Base-by-base conservation (phyloP, 2,329 filamentous ascomycete species). In the Sphaerulina musiva region DNA sequence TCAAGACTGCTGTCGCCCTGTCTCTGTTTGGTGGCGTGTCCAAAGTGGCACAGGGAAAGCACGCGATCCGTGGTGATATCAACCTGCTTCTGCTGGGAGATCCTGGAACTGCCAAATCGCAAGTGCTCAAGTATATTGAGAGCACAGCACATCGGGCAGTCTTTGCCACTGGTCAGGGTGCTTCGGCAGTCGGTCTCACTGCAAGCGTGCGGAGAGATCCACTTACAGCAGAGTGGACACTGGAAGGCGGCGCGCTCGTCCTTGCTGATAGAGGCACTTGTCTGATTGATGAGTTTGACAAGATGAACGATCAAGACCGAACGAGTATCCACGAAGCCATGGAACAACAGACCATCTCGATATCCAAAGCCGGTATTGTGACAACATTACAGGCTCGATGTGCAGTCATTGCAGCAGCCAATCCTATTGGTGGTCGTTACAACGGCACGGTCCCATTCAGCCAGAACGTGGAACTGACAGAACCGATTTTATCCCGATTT, bases 301-400 rank as follows among this genome's bases (percentile, higher is more conserved):
- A 98, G 79, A 98, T 98, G 93, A 97, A 97, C 70, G 93, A 98
- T 70, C 90, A 97, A 69, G 93, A 98, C 71, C 84, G 93, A 61
- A 97, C 93, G 1, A 95, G 90, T 6, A 98, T 98, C 64, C 93
- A 98, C 80, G 93, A 98, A 78, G 93, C 93, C 56, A 98, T 98
- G 93, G 93, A 98, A 73, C 93, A 98, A 73, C 93, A 98, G 74
- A 98, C 93, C 1, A 98, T 98, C 63, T 97, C 92, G 57, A 98
- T 98, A 68, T 95, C 90, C 60, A 98, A 98, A 71, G 93, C 93
- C 0, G 93, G 93, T 73, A 98, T 98, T 57, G 93, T 98, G 42
- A 98, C 93, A 1, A 97, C 93, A 0, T 78, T 98, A 0, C 92
- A 98, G 71, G 93, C 93, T 42, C 86, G 93, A 39, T 98, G 93